Evolutionary conservation across 352 stramenopile genomes (phyloP).

Genomic region (Globisporangium cederbergense): DNA sequence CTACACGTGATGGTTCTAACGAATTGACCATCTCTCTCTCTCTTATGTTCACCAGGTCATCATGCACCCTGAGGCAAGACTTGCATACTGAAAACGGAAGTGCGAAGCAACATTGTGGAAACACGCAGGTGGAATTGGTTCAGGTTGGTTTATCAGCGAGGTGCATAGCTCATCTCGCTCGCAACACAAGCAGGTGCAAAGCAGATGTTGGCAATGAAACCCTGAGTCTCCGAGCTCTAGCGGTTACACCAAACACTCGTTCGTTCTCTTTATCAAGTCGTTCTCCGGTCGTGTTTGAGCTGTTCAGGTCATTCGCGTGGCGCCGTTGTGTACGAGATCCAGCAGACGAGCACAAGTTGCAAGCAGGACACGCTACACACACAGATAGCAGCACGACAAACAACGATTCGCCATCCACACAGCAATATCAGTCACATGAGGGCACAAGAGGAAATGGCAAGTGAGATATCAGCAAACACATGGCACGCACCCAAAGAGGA

Average conservation of each 20-base stretch:
- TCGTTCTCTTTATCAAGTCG: neutral
- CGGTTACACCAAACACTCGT: neutral
- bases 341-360: constrained; percentile 77
- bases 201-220: neutral
- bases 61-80: neutral
- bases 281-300: neutral
- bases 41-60: neutral
- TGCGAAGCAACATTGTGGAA: neutral
- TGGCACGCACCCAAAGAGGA: constrained; percentile 69
- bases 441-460: neutral
- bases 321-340: constrained; percentile 83
- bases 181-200: neutral
- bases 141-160: neutral
- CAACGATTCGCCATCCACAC: neutral
- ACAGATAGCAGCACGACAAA: neutral
- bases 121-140: neutral
- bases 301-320: constrained; percentile 37
- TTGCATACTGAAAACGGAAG: neutral
- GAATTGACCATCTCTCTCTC: neutral
- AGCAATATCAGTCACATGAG: neutral
- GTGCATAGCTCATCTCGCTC: neutral
- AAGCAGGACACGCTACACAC: constrained; percentile 66
- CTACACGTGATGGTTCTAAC: neutral
- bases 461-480: neutral
- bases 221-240: neutral